Conservation (phyloP, 352 stramenopile species). For the Pythium pyrilobum region DNA sequence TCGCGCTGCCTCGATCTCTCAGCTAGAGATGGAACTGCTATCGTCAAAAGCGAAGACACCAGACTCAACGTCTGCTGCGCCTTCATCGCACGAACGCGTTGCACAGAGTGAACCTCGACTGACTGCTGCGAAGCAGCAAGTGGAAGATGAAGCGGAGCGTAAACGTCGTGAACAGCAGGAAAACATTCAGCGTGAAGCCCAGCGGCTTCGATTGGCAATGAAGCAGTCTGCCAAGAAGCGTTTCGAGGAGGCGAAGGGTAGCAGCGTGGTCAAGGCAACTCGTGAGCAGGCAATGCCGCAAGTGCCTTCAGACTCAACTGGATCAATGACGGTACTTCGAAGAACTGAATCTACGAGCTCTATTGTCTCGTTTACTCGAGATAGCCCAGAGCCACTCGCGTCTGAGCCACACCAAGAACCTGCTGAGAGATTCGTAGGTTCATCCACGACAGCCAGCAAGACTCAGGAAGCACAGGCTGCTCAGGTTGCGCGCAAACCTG, state of each 20-base stretch:
- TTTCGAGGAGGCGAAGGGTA: constrained; percentile 72
- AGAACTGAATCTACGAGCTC: no score
- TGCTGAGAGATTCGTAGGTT: no score
- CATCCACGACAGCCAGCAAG: no score
- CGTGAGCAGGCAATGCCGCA: no score
- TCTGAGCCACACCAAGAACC: no score
- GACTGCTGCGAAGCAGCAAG: constrained; percentile 4
- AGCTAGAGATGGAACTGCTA: constrained; percentile 12
- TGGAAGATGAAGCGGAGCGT: constrained; percentile 27
- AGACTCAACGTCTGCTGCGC: constrained; percentile 2
- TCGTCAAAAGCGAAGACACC: constrained; percentile 18
- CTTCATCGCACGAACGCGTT: constrained; percentile 11
- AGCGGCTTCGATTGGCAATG: constrained; percentile 53
- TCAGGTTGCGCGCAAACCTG: no score
- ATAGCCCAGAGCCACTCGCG: no score
- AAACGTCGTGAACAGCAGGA: constrained; percentile 50
- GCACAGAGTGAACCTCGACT: constrained; percentile 20
- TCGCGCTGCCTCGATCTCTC: constrained; percentile 12
- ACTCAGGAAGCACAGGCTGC: no score
- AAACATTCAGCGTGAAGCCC: constrained; percentile 57
- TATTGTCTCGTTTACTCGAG: no score
- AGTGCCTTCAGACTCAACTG: no score
- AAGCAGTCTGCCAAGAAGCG: constrained; percentile 71
- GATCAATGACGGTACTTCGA: no score
- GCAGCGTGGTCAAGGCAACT: constrained; percentile 46